These are phyloP conservation scores for Sanghuangporus baumii DNA, from an alignment of 1,284 basidiomycete species.

Conservation along the genomic window DNA sequence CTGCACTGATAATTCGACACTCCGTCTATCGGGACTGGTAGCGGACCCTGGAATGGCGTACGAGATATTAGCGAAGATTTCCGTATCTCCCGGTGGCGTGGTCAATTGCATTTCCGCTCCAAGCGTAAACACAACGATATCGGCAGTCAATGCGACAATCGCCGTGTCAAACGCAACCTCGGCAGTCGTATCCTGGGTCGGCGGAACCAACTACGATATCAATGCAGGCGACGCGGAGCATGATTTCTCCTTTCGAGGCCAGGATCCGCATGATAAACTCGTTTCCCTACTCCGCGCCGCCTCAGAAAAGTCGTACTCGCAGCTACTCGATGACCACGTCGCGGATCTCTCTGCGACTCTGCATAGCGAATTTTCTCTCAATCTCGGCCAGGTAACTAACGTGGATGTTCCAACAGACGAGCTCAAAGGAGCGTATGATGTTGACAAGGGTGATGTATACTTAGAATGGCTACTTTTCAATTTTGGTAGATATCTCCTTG, in stretches of 20 bases:
- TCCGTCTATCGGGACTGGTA: constrained; percentile 51
- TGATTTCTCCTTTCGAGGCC: constrained; percentile 56
- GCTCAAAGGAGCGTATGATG: constrained; percentile 45
- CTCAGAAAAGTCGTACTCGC: constrained; percentile 28
- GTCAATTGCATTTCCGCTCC: constrained; percentile 32
- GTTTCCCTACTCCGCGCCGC: constrained; percentile 34
- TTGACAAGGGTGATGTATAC: constrained; percentile 54
- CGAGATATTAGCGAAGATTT: constrained; percentile 54
- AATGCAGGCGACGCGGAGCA: constrained; percentile 50
- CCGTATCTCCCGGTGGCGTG: constrained; percentile 25
- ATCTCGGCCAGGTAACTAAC: constrained; percentile 52
- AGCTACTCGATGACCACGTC: constrained; percentile 41
- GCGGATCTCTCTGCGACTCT: constrained; percentile 45
- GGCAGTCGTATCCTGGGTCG: constrained; percentile 63
- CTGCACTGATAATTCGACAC: constrained; percentile 51
- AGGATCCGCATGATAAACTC: constrained; percentile 50
- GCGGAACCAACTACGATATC: constrained; percentile 62
- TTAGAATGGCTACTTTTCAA: constrained; percentile 72
- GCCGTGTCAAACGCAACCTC: constrained; percentile 39
- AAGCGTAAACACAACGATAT: constrained; percentile 3
- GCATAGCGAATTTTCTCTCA: constrained; percentile 44
- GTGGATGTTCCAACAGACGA: constrained; percentile 51
- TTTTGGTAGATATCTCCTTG: constrained; percentile 62
- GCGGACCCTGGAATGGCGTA: constrained; percentile 58
- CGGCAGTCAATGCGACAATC: constrained; percentile 48